Evolutionary conservation across 352 stramenopile species (phyloP), one percentile per base, ranked within the genome.

Genomic region (Phytophthora kernoviae): DNA sequence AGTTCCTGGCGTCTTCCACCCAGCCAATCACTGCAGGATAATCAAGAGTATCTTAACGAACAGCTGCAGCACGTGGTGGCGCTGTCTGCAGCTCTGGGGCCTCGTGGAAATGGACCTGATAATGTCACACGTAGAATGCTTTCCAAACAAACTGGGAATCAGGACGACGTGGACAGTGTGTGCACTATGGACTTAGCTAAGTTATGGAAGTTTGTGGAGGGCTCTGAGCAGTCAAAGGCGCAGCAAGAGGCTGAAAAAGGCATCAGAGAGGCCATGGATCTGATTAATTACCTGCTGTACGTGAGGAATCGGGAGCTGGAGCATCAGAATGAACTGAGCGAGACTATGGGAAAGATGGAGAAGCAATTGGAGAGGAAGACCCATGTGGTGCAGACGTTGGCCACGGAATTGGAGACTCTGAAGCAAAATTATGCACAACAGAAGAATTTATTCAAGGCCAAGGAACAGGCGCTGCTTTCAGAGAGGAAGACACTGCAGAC

Each of bases 241-340:
- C 51, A 77, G 14, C 26, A 70, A 43, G 53, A 39, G 17, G 72
- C 64, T 0, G 81, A 94, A 42, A 64, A 53, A 6, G 48, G 56
- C 17, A n/a, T 92, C 20, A 71, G 84, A 40, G 58, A 78, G 1
- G 49, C 68, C 4, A 82, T 94, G 82, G 84, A 92, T 33, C 68
- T 91, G 9, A 61, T 94, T n/a, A 90, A 79, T 45, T 86, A 80
- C 57, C 21, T 94, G 32, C 53, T 94, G 7, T 77, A 84, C 9
- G 48, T 84, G 26, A 68, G 79, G 14, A 66, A 82, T 12, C 73
- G 84, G 10, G 79, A 89, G 57, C n/a, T 81, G 40, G 66, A 63
- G 8, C 73, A 79, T 33, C 75, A 88, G 47, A 79, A 81, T 26
- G 52, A 62, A 40, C 45, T 91, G 15, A 76, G 67, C 33, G 82